These are phyloP conservation scores for Triangularia verruculosa DNA, from an alignment of 2,329 filamentous ascomycete genomes.

Conservation along the genomic window DNA sequence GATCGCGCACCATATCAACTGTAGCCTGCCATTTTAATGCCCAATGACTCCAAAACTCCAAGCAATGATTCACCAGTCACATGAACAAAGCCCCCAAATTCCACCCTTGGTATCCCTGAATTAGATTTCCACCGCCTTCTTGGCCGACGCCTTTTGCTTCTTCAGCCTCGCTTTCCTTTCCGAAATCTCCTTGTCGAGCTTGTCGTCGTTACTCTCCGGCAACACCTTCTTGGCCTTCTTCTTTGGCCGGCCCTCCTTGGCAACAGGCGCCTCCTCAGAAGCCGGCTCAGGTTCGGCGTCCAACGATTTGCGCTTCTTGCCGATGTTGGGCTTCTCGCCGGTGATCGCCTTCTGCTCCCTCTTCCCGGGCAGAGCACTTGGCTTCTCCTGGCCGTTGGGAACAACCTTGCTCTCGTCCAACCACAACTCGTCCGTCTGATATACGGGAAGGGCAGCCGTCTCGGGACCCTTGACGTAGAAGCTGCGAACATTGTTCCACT, in stretches of 20 bases:
- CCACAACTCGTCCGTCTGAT: conserved; percentile 92
- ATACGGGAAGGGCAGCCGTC: conserved; percentile 88
- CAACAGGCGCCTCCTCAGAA: conserved; percentile 27
- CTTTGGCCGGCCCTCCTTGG: conserved; percentile 33
- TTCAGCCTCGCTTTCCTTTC: conserved; percentile 55
- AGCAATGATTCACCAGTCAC: conserved; percentile 22
- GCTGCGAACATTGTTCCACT: conserved; percentile 81
- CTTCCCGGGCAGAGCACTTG: conserved; percentile 42
- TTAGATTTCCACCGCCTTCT: conserved; percentile 33
- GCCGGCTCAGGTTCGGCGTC: conserved; percentile 25
- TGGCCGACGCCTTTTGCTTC: conserved; percentile 58
- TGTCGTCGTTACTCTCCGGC: conserved; percentile 48
- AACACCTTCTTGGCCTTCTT: conserved; percentile 47
- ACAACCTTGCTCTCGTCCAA: conserved; percentile 73
- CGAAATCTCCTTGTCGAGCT: conserved; percentile 58
- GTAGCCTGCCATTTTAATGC: conserved; percentile 19
- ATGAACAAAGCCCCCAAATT: conserved; percentile 5
- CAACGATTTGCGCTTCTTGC: conserved; percentile 62
- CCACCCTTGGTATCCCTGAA: conserved; percentile 6
- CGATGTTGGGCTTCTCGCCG: conserved; percentile 53
- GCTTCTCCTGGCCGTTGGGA: conserved; percentile 47
- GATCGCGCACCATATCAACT: conserved; percentile 8
- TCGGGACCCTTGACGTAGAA: conserved; percentile 89
- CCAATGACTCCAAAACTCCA: conserved; percentile 27
- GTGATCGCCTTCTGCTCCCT: conserved; percentile 29